These are phyloP conservation scores for Pichia eremophila DNA, from an alignment of 805 yeast species.

Conservation along the genomic window DNA sequence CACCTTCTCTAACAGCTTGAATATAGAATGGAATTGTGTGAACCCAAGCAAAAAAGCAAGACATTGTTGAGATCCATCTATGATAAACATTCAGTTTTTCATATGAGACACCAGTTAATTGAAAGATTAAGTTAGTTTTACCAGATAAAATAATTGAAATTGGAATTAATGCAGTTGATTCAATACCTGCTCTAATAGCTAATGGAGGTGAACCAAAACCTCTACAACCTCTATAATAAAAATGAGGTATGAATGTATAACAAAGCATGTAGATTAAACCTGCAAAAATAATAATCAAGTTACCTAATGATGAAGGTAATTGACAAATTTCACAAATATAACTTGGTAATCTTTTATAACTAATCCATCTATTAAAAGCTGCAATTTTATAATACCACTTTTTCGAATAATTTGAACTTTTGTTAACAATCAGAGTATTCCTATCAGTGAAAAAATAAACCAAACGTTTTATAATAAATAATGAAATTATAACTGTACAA, in stretches of 20 bases:
- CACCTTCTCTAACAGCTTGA: constrained; percentile 42
- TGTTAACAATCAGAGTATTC: not conserved
- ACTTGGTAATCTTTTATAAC: constrained; percentile 27
- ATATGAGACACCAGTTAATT: constrained; percentile 44
- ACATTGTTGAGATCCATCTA: constrained; percentile 36
- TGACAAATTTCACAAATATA: constrained; percentile 28
- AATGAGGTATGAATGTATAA: constrained; percentile 34
- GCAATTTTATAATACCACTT: constrained; percentile 14
- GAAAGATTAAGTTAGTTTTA: constrained; percentile 40
- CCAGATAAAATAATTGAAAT: constrained; percentile 43
- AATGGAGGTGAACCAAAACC: constrained; percentile 55
- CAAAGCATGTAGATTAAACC: constrained; percentile 28
- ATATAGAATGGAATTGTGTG: constrained; percentile 43
- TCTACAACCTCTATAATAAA: constrained; percentile 41
- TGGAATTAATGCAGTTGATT: constrained; percentile 42
- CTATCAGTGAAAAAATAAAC: constrained; percentile 15
- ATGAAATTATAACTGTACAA: constrained; percentile 29
- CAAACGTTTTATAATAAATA: constrained; percentile 26
- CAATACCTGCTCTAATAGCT: constrained; percentile 43
- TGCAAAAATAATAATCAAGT: constrained; percentile 24
- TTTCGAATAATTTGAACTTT: constrained; percentile 1
- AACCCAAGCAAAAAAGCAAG: constrained; percentile 35
- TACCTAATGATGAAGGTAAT: constrained; percentile 29
- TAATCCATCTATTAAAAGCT: constrained; percentile 24
- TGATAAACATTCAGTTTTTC: constrained; percentile 46